Base-by-base conservation (phyloP, 352 stramenopile genomes). In the Globisporangium megalacanthum region DNA sequence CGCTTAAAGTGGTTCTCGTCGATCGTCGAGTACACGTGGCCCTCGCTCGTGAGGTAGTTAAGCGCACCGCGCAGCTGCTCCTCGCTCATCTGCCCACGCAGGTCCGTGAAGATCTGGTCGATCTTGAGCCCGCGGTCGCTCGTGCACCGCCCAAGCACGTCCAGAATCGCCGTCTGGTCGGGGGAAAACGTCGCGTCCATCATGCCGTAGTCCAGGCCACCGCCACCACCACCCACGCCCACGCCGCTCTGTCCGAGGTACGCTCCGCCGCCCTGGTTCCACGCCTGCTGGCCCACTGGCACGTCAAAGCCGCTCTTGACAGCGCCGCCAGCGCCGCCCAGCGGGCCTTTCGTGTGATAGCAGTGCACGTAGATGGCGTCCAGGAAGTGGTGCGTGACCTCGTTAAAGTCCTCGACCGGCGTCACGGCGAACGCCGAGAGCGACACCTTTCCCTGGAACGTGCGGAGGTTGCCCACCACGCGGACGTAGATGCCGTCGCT, bases 371-470 rank as follows among this genome's bases (percentile, higher is more conserved):
- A 93, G n/a, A 97, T 91, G 22, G 92, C 80, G 60, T 98, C 89
- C 51, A 98, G 72, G 42, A 98, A 86, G 66, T 99, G 96, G 79
- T 98, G 85, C 20, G 96, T 98, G n/a, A 99, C 47, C 68, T 98
- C 85, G 73, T 99, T 98, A 29, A 92, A 88, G 67, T 95, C 84
- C 22, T 81, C 72, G 25, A 99, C 60, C 6, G 80, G 79, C 42
- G 77, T 77, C 58, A 98, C 75, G 37, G 77, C 76, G 61, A 96
- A 96, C 55, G 88, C 94, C 14, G 93, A 83, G 19, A 98, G 64
- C 53, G 77, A 93, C 6, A 83, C 69, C 52, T 94, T 90, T 31
- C 86, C 88, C 63, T 97, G 82, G 69, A 97, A 98, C 13, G 90
- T 86, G 47, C 92, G 86, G 8, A 99, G 52, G 55, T 89, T 89